Evolutionary conservation across 2,329 filamentous ascomycete species (phyloP).

Genomic region (Botrytis tulipae): DNA sequence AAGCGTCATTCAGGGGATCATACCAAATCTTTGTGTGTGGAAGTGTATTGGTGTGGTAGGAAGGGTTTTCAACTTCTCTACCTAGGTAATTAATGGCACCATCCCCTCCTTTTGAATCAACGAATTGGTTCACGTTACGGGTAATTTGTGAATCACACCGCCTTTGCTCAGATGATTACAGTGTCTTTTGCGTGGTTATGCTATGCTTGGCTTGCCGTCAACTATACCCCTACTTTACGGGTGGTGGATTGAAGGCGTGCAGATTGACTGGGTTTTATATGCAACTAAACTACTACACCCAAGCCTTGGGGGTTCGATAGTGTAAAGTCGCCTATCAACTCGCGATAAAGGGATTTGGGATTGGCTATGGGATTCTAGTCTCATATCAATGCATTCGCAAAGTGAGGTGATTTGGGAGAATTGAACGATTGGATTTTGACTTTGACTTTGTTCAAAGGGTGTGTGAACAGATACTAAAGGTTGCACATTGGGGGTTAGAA

Average conservation of each 20-base stretch:
- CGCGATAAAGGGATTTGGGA: not conserved
- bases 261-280: not conserved
- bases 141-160: not conserved
- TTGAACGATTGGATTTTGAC: not conserved
- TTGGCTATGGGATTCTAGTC: not conserved
- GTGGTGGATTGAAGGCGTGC: not conserved
- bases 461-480: not conserved
- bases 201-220: not conserved
- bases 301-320: not conserved
- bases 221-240: not conserved
- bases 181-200: not conserved
- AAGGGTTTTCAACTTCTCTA: not conserved
- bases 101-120: not conserved
- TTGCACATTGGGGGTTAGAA: not conserved
- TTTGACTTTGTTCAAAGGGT: not conserved
- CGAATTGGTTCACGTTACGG: not conserved
- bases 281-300: not conserved
- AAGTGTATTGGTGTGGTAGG: not conserved
- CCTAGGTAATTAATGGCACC: not conserved
- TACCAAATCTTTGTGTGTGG: not conserved
- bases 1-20: not conserved
- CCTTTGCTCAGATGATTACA: not conserved
- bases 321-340: not conserved
- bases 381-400: not conserved
- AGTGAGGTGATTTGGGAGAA: not conserved